These are phyloP conservation scores for Termitomyces titanicus DNA, from an alignment of 768 basidiomycete species.

Conservation along the genomic window DNA sequence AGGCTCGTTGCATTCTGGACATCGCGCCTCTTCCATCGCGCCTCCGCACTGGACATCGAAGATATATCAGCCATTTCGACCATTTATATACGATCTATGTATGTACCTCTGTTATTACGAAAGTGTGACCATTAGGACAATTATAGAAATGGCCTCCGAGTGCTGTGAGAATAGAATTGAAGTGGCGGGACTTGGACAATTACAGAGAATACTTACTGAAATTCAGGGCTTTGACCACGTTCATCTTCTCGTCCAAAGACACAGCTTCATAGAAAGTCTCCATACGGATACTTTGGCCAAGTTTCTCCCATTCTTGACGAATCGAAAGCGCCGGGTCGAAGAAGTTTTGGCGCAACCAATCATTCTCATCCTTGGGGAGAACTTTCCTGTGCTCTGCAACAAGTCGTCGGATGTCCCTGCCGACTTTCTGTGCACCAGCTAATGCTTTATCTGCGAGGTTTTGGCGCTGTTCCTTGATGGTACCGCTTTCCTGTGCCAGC, in stretches of 20 bases:
- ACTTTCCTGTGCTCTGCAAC: constrained; percentile 12
- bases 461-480: constrained; percentile 18
- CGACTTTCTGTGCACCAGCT: constrained; percentile 7
- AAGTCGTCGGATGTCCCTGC: constrained; percentile 10
- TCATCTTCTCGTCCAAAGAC: constrained; percentile 49
- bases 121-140: constrained; percentile 59
- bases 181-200: not conserved
- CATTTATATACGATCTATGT: not conserved
- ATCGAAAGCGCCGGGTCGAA: constrained; percentile 30
- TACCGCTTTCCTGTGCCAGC: constrained; percentile 26
- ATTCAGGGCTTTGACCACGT: constrained; percentile 44
- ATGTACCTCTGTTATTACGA: constrained; percentile 53
- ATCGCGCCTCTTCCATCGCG: constrained; percentile 41
- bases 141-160: constrained; percentile 45
- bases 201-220: constrained; percentile 35
- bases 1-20: constrained; percentile 54
- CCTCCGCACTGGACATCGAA: constrained; percentile 51
- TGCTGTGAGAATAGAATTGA: constrained; percentile 16
- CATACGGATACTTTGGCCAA: constrained; percentile 34
- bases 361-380: constrained; percentile 23
- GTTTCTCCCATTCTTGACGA: constrained; percentile 41
- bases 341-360: constrained; percentile 46
- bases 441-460: constrained; percentile 19
- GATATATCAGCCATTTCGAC: too few species aligned
- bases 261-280: constrained; percentile 50